phyloP scores from a whole-genome alignment of 73 alveolate genomes.

The Paramecium pentaurelia region DNA sequence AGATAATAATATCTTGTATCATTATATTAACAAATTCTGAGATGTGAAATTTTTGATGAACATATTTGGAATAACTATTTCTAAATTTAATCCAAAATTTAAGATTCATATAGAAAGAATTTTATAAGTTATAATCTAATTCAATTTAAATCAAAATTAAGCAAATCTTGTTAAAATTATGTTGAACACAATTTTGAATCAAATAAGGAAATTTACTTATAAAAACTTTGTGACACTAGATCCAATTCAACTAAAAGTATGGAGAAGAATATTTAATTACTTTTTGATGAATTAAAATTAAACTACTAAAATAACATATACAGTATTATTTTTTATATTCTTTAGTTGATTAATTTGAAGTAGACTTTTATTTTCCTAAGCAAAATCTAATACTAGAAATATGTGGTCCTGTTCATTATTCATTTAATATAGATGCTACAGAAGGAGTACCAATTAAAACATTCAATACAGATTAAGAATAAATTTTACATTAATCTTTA shows the following conservation, averaged over 20 bases:
- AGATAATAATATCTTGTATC: too few relatives aligned
- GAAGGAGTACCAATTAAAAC: neutral
- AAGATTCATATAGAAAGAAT: neutral
- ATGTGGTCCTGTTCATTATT: neutral
- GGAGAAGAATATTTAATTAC: neutral
- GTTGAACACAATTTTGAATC: neutral
- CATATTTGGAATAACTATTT: neutral
- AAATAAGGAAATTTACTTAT: neutral
- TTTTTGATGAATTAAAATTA: neutral
- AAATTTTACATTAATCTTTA: neutral
- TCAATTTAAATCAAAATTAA: neutral
- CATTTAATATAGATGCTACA: neutral
- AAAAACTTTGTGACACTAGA: neutral
- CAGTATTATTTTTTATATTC: neutral
- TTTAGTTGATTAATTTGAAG: neutral
- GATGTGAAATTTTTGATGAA: neutral
- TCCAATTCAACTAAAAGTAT: neutral
- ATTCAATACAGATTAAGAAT: neutral
- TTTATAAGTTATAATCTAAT: neutral
- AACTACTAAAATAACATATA: neutral
- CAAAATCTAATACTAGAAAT: neutral
- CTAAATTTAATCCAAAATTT: neutral
- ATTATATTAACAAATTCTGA: neutral
- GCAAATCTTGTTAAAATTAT: neutral
- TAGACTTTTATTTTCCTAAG: constrained; percentile 6